phyloP scores from a whole-genome alignment of 2,329 filamentous ascomycete genomes.

The Neodidymelliopsis sp. region DNA sequence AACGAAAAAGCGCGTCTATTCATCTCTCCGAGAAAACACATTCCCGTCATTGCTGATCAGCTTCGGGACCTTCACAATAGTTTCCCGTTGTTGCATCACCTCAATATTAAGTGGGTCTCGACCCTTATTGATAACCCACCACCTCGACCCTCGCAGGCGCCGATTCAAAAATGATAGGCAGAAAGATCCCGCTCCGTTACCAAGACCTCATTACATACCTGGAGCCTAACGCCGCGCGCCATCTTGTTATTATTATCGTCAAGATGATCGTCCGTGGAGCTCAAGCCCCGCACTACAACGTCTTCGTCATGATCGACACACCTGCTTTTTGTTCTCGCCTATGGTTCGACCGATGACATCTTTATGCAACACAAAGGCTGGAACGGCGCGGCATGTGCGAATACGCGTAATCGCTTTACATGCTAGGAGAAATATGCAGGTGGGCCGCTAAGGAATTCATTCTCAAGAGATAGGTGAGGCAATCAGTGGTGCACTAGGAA shows the following conservation, averaged over 20 bases:
- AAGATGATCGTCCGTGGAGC: conserved; percentile 13
- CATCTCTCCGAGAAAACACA: not conserved
- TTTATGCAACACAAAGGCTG: conserved; percentile 7
- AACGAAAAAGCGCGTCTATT: not conserved
- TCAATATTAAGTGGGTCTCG: conserved; percentile 10
- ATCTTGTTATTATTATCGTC: conserved; percentile 4
- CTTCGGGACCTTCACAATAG: not conserved
- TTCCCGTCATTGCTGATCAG: not conserved
- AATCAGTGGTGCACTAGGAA: too few relatives aligned
- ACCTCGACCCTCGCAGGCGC: not conserved
- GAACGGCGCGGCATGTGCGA: too few relatives aligned
- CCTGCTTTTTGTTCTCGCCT: conserved; percentile 13
- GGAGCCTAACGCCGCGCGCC: conserved; percentile 2
- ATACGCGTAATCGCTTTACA: too few relatives aligned
- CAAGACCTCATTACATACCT: not conserved
- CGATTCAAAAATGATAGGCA: not conserved
- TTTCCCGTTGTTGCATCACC: conserved; percentile 12
- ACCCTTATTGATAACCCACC: not conserved
- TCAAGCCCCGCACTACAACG: conserved; percentile 17
- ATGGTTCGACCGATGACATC: conserved; percentile 12
- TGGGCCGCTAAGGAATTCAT: too few relatives aligned
- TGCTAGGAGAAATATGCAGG: too few relatives aligned
- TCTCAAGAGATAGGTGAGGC: too few relatives aligned
- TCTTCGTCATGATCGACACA: conserved; percentile 29
- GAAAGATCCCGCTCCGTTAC: conserved; percentile 3